Evolutionary conservation across 2,329 filamentous ascomycete species (phyloP), one percentile per base, ranked within the genome.

Genomic region (Ophiocordyceps sinensis): DNA sequence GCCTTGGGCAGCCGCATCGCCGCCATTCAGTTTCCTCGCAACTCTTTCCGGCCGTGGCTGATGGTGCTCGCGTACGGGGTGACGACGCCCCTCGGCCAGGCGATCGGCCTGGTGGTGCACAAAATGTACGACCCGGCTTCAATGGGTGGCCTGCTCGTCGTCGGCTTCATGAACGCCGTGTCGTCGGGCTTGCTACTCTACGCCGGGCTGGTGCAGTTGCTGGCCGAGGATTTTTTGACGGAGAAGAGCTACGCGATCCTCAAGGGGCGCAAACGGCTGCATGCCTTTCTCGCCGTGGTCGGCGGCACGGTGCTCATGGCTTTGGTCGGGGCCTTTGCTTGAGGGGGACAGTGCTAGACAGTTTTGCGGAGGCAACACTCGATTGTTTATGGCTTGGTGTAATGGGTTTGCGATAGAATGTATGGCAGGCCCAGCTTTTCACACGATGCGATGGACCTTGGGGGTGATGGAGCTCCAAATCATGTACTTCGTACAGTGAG

Each of bases 151-250:
- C 62, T 93, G 38, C 64, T 93, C 23, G 81, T 89, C 63, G 85
- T 93, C 6, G 86, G 86, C 8, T 76, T 88, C 54, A 91, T 89
- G 71, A 93, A 94, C 53, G 85, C 84, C 32, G 82, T 93, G 40
- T 87, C 82, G 10, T 80, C 81, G 39, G 86, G 86, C 0, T 65
- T 94, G 39, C 61, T 94, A 26, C 66, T 93, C 4, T 93, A 89
- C 55, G 85, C 86, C 0, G 85, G 84, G 0, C 64, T 94, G 36
- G 86, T 93, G 4, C 85, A 94, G 62, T 68, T 94, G 17, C 68
- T 94, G 37, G 82, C 85, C 0, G 85, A 93, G 59, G 86, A 94
- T 52, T 93, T 93, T 50, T 54, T 87, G 44, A 77, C 75, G 12
- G 81, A 85, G 49, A 80, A 83, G 65, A 85, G 79, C 58, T 85